Conservation (phyloP, 2,329 filamentous ascomycete genomes). For the Botryotinia calthae region DNA sequence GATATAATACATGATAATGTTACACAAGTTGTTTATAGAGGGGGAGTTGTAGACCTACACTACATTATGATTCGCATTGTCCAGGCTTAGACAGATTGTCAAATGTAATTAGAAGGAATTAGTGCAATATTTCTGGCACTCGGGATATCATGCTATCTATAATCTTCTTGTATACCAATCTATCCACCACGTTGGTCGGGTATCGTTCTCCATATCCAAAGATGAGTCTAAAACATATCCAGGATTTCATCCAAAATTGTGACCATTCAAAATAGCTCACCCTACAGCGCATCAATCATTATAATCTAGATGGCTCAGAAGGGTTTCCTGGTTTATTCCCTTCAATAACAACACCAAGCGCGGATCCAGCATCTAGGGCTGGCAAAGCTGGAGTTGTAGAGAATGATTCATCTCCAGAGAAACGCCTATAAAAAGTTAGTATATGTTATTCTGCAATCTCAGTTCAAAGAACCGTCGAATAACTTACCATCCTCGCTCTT, state of each 20-base stretch:
- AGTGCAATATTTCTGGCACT: neutral
- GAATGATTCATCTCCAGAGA: conserved; percentile 59
- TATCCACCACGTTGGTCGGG: neutral
- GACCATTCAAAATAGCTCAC: neutral
- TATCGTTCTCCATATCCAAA: conserved; percentile 4
- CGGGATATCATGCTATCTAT: neutral
- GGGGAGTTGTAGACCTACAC: neutral
- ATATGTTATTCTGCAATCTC: neutral
- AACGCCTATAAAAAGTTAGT: conserved; percentile 42
- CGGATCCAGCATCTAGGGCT: conserved; percentile 37
- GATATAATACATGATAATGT: neutral
- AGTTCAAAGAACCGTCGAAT: conserved; percentile 11
- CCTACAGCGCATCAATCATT: neutral
- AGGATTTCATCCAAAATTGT: neutral
- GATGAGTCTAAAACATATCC: conserved; percentile 1
- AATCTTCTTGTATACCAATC: neutral
- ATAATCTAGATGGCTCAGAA: conserved; percentile 23
- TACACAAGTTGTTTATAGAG: neutral
- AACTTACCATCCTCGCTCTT: conserved; percentile 82
- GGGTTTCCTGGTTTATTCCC: conserved; percentile 28
- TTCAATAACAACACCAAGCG: conserved; percentile 40
- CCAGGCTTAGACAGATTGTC: neutral
- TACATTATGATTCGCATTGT: neutral
- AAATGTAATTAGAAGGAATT: neutral
- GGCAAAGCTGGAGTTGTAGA: conserved; percentile 35